Percentiles rank a stretch among this genome's conserved stretches.
These are phyloP conservation scores for Linaria vulgaris DNA, from an alignment of 257 asterid species.

Conservation along the genomic window DNA sequence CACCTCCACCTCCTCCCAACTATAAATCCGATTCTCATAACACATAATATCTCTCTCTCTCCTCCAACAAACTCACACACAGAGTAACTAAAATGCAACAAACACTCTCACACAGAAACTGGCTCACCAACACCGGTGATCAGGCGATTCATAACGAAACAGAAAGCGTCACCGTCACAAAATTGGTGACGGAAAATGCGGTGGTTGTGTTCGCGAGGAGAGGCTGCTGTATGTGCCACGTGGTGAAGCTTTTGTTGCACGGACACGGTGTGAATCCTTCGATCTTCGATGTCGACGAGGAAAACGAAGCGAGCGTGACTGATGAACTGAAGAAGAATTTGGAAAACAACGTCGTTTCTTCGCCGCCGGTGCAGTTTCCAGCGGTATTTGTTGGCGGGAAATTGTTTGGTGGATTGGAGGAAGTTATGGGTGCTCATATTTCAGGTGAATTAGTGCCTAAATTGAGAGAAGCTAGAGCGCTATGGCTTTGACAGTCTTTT, in stretches of 20 bases:
- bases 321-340: conserved; percentile 29
- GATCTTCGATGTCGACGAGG: conserved; percentile 47
- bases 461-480: conserved; percentile 64
- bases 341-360: background rate
- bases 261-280: conserved; percentile 76
- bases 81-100: conserved; percentile 41
- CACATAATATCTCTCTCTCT: background rate
- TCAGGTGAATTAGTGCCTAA: conserved; percentile 80
- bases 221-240: conserved; percentile 90
- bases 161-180: too few relatives aligned
- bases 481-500: conserved; percentile 61
- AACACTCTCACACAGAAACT: conserved; percentile 33
- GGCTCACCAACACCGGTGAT: conserved; percentile 31
- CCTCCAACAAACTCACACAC: too few relatives aligned
- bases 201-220: conserved; percentile 61
- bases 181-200: conserved; percentile 60
- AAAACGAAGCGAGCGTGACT: conserved; percentile 37
- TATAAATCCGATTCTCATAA: background rate
- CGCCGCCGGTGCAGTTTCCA: conserved; percentile 9
- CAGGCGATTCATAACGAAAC: too few relatives aligned
- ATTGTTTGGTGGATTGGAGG: conserved; percentile 77
- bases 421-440: conserved; percentile 69
- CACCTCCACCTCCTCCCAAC: too few relatives aligned
- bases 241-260: conserved; percentile 54
- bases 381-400: conserved; percentile 77